phyloP scores from a whole-genome alignment of 2,329 filamentous ascomycete species.

The Chalaropsis thielavioides region DNA sequence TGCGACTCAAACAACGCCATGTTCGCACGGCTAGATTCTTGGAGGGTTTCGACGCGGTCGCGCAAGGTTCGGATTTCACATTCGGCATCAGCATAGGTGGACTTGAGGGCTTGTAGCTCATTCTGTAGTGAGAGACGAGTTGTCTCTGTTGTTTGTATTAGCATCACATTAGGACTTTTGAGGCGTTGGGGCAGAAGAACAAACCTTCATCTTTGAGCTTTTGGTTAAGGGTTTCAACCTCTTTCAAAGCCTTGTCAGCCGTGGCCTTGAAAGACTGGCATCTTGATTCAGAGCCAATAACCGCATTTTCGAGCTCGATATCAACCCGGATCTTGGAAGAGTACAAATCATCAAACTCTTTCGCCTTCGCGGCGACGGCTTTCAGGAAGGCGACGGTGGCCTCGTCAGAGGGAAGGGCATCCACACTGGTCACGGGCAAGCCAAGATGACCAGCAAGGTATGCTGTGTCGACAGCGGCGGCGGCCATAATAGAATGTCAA shows the following conservation, averaged over 20 bases:
- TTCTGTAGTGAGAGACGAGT: constrained; percentile 61
- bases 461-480: constrained; percentile 46
- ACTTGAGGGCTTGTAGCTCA: constrained; percentile 64
- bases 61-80: constrained; percentile 63
- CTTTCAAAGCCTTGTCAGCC: constrained; percentile 68
- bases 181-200: constrained; percentile 18
- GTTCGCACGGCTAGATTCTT: constrained; percentile 84
- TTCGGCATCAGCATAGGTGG: constrained; percentile 57
- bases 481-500: constrained; percentile 27
- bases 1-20: constrained; percentile 81
- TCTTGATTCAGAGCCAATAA: constrained; percentile 70
- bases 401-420: constrained; percentile 47
- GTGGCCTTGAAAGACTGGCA: constrained; percentile 68
- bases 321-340: constrained; percentile 80
- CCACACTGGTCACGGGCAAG: constrained; percentile 49
- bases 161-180: not conserved
- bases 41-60: constrained; percentile 70
- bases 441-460: constrained; percentile 60
- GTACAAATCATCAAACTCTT: constrained; percentile 66
- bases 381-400: constrained; percentile 64
- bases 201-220: constrained; percentile 73
- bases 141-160: constrained; percentile 44
- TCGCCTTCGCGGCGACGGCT: constrained; percentile 62
- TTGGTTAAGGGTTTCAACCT: constrained; percentile 65
- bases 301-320: constrained; percentile 83